phyloP scores from a whole-genome alignment of 768 basidiomycete genomes.

The Psilocybe tampanensis region DNA sequence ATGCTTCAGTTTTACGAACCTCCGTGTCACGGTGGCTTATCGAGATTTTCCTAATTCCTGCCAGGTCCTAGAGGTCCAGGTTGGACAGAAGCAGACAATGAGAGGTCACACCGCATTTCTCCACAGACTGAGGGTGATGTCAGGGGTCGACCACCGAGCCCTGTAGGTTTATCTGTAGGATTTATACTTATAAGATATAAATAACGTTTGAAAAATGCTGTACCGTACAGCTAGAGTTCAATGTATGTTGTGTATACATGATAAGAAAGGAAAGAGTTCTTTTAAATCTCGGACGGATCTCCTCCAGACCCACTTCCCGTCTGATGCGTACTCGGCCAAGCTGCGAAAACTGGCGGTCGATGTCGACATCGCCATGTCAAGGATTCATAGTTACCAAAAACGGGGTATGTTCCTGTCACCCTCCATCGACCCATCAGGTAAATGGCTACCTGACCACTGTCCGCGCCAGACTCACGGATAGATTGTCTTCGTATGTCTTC shows the following conservation, averaged over 20 bases:
- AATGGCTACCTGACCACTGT: neutral
- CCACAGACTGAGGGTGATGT: too few relatives aligned
- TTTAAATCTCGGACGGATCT: conserved; percentile 7
- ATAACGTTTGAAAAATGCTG: too few relatives aligned
- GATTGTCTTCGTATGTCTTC: too few relatives aligned
- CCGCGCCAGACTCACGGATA: neutral
- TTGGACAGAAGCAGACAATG: too few relatives aligned
- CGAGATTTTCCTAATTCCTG: too few relatives aligned
- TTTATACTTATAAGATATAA: too few relatives aligned
- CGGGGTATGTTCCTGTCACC: neutral
- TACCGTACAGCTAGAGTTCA: neutral
- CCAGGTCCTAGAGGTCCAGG: too few relatives aligned
- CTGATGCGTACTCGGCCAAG: conserved; percentile 1
- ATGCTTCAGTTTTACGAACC: too few relatives aligned
- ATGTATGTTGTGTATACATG: neutral
- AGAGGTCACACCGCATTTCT: too few relatives aligned
- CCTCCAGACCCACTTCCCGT: neutral
- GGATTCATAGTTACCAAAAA: neutral
- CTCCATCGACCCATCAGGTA: neutral
- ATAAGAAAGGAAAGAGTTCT: neutral
- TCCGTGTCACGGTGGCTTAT: too few relatives aligned
- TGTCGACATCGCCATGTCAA: neutral
- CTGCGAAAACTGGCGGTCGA: conserved; percentile 4
- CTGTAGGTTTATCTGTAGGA: too few relatives aligned
- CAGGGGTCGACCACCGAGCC: too few relatives aligned